Evolutionary conservation across 345 rosid species (phyloP).

Genomic region (Citrus reticulata): DNA sequence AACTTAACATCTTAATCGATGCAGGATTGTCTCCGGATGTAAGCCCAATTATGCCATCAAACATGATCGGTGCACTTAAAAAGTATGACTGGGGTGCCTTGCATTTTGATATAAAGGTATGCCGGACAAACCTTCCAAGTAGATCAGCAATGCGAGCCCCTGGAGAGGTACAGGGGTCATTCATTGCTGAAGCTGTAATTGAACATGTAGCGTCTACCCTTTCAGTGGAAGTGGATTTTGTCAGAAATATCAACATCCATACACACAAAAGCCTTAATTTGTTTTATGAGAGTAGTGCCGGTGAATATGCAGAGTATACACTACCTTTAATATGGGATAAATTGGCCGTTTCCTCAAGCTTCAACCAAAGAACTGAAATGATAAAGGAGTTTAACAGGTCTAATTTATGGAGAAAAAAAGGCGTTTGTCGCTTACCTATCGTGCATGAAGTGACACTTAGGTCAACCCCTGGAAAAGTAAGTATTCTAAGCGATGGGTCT

Average conservation of each 20-base stretch:
- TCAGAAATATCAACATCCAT: conserved; percentile 66
- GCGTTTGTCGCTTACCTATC: conserved; percentile 72
- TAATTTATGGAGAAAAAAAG: conserved; percentile 65
- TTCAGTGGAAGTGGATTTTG: conserved; percentile 61
- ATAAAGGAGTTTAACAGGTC: conserved; percentile 53
- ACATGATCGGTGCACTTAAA: conserved; percentile 38
- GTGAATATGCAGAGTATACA: conserved; percentile 66
- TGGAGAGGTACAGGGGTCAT: conserved; percentile 84
- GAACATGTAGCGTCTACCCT: conserved; percentile 81
- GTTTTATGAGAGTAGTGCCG: conserved; percentile 46
- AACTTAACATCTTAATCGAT: conserved; percentile 53
- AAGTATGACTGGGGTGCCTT: conserved; percentile 91
- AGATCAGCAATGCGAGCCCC: conserved; percentile 89
- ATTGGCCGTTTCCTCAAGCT: conserved; percentile 49
- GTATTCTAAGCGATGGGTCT: conserved; percentile 88
- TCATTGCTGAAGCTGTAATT: conserved; percentile 71
- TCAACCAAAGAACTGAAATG: conserved; percentile 39
- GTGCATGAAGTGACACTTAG: conserved; percentile 39
- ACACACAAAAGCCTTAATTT: conserved; percentile 47
- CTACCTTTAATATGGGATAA: conserved; percentile 69
- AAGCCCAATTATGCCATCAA: conserved; percentile 56
- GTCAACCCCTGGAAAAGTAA: conserved; percentile 77
- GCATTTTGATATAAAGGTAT: conserved; percentile 71
- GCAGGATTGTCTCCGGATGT: conserved; percentile 56
- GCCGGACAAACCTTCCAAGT: conserved; percentile 70